Conservation (phyloP, 1,139 yeast species). For the Taphrina flavorubra region DNA sequence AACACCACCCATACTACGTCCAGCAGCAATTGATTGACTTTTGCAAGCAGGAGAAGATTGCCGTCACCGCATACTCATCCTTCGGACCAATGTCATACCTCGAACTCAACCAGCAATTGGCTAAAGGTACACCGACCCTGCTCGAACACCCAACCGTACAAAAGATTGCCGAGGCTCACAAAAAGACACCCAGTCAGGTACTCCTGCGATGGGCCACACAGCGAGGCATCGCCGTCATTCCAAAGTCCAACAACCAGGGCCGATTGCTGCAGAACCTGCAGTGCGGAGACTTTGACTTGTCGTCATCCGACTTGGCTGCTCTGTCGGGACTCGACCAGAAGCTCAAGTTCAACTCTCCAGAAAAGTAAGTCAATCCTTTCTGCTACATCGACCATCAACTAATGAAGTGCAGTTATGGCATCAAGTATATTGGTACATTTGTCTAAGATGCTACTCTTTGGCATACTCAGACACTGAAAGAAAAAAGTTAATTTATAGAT, state of each 20-base stretch:
- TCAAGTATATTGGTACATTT: conserved; percentile 20
- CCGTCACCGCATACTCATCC: conserved; percentile 46
- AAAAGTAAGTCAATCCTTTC: conserved; percentile 12
- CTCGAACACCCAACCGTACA: conserved; percentile 59
- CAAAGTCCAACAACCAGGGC: conserved; percentile 67
- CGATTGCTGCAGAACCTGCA: conserved; percentile 64
- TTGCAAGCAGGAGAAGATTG: conserved; percentile 42
- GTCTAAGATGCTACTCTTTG: not conserved
- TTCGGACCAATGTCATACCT: conserved; percentile 47
- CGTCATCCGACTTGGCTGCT: conserved; percentile 60
- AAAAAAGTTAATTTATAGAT: not conserved
- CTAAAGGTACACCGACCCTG: conserved; percentile 45
- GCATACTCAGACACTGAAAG: not conserved
- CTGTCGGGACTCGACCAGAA: conserved; percentile 63
- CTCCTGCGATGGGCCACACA: conserved; percentile 76
- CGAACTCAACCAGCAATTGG: conserved; percentile 51
- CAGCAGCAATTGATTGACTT: conserved; percentile 45
- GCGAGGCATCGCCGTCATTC: conserved; percentile 65
- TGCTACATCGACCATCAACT: not conserved
- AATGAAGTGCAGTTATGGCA: conserved; percentile 1
- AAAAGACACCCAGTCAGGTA: conserved; percentile 64
- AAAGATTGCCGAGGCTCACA: conserved; percentile 62
- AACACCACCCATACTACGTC: conserved; percentile 55
- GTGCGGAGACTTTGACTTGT: conserved; percentile 62
- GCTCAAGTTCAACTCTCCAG: conserved; percentile 67